phyloP scores from a whole-genome alignment of 129 eudicot species.

The Escallonia herrerae region DNA sequence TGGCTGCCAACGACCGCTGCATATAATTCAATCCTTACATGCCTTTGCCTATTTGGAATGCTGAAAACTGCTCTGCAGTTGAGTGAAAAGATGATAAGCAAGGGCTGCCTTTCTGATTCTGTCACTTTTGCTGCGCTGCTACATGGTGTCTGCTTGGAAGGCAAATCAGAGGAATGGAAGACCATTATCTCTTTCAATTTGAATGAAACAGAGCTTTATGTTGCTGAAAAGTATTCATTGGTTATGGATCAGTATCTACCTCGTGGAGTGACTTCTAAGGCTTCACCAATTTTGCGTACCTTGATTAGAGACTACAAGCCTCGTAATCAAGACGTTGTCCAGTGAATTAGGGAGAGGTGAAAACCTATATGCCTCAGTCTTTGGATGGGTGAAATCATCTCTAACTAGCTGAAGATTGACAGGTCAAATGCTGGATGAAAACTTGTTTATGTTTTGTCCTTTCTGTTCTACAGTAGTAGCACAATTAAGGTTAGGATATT shows the following conservation, averaged over 20 bases:
- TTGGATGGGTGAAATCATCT: neutral
- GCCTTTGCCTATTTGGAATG: constrained; percentile 72
- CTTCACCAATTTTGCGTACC: constrained; percentile 46
- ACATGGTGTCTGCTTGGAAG: constrained; percentile 65
- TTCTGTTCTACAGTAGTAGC: no score
- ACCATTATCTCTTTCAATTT: constrained; percentile 40
- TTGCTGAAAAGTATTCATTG: constrained; percentile 48
- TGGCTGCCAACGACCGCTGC: constrained; percentile 47
- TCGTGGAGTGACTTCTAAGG: constrained; percentile 33
- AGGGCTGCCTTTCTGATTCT: constrained; percentile 36
- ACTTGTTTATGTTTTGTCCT: no score
- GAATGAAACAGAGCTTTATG: constrained; percentile 42
- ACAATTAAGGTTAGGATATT: no score
- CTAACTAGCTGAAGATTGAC: neutral
- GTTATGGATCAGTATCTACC: constrained; percentile 35
- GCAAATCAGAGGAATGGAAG: constrained; percentile 71
- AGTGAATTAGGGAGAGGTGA: constrained; percentile 7
- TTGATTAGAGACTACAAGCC: constrained; percentile 39
- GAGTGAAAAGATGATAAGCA: constrained; percentile 36
- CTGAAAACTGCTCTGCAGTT: constrained; percentile 50
- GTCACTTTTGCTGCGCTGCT: constrained; percentile 56
- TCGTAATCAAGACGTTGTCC: constrained; percentile 17
- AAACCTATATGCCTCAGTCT: neutral
- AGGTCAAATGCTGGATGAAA: no score
- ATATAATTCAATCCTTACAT: constrained; percentile 50